These are phyloP conservation scores for Ottelia alismoides DNA, from an alignment of 106 monocot species.

Conservation along the genomic window DNA sequence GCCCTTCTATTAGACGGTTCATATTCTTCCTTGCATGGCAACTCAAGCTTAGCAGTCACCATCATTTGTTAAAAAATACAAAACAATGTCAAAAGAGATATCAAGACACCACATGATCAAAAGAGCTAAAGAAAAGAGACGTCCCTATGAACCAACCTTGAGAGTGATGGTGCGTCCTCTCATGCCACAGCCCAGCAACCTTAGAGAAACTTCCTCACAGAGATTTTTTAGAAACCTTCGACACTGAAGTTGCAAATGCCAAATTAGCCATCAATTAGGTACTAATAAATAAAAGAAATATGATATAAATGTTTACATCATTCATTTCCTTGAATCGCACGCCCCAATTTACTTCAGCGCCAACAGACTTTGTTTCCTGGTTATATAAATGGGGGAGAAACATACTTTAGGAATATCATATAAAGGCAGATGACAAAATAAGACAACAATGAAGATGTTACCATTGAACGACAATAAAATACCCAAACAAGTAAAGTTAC, in stretches of 20 bases:
- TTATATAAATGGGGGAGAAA: not conserved
- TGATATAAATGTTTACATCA: slow-evolving; percentile 38
- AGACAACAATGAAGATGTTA: too few species aligned
- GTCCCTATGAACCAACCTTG: too few species aligned
- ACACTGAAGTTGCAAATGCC: slow-evolving; percentile 30
- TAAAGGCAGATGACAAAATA: too few species aligned
- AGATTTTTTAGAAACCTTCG: slow-evolving; percentile 59
- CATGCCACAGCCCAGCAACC: slow-evolving; percentile 71
- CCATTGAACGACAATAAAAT: too few species aligned
- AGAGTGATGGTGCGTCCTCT: slow-evolving; percentile 67
- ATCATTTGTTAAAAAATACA: too few species aligned
- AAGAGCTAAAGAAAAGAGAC: too few species aligned
- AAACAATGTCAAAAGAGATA: too few species aligned
- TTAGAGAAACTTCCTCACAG: slow-evolving; percentile 71
- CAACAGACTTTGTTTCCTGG: slow-evolving; percentile 94
- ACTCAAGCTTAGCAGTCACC: too few species aligned
- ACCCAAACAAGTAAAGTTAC: too few species aligned
- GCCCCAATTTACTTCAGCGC: slow-evolving; percentile 98
- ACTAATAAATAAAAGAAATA: not conserved
- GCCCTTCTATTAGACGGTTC: too few species aligned
- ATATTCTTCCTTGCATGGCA: too few species aligned
- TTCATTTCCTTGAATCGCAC: slow-evolving; percentile 52
- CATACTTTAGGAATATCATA: not conserved
- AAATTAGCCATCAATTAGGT: slow-evolving; percentile 1
- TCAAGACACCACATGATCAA: too few species aligned